Percentiles rank a stretch among this genome's conserved stretches.
Evolutionary conservation across 768 basidiomycete genomes (phyloP).

Genomic region (Ramaria rubella): DNA sequence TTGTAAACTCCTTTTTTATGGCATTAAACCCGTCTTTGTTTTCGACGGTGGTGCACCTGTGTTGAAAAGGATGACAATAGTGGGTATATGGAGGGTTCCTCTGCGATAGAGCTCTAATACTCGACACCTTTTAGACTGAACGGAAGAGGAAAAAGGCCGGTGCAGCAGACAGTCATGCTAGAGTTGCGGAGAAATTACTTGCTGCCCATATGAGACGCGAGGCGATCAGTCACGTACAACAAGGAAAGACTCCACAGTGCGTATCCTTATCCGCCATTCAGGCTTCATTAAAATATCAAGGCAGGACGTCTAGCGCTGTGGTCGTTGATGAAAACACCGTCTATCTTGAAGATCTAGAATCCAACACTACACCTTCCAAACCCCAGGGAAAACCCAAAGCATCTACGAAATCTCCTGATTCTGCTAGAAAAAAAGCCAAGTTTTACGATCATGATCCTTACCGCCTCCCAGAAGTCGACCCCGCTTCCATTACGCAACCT

Average conservation of each 20-base stretch:
- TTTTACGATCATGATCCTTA: conserved; percentile 88
- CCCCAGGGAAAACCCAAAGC: conserved; percentile 23
- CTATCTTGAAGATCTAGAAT: conserved; percentile 82
- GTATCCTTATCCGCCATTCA: no score
- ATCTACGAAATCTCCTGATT: conserved; percentile 28
- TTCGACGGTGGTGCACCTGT: conserved; percentile 96
- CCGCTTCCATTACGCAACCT: conserved; percentile 58
- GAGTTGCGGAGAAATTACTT: conserved; percentile 84
- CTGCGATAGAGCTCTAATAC: conserved; percentile 12
- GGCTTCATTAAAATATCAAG: no score
- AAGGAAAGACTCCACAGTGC: conserved; percentile 23
- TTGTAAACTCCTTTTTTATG: conserved; percentile 91
- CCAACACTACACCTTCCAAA: conserved; percentile 39
- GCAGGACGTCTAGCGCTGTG: conserved; percentile 37
- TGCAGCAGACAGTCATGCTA: conserved; percentile 77
- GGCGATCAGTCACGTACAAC: conserved; percentile 61
- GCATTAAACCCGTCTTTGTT: conserved; percentile 97
- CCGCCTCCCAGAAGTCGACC: conserved; percentile 74
- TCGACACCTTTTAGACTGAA: conserved; percentile 50
- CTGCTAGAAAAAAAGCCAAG: conserved; percentile 52
- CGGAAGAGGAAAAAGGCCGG: conserved; percentile 88
- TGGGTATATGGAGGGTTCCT: conserved; percentile 30
- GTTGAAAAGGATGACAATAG: conserved; percentile 85
- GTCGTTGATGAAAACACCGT: conserved; percentile 66
- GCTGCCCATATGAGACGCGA: conserved; percentile 90